phyloP scores from a whole-genome alignment of 2,329 filamentous ascomycete genomes.

The Meredithiella fracta region DNA sequence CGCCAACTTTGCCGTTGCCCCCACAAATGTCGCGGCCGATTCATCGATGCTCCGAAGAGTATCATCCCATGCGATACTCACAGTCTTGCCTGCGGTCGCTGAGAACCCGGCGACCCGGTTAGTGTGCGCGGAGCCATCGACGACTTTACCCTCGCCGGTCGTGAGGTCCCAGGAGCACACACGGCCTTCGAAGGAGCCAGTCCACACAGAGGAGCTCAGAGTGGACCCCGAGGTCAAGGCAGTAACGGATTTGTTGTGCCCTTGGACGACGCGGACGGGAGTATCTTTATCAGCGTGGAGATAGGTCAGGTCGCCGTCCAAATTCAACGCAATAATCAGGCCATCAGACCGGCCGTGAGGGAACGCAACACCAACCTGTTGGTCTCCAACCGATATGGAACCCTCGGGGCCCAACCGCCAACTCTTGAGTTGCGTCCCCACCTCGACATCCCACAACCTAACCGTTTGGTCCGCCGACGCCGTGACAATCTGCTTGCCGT shows the following conservation, averaged over 20 bases:
- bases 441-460: constrained; percentile 80
- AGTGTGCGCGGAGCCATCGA: constrained; percentile 69
- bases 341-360: constrained; percentile 67
- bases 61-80: constrained; percentile 89
- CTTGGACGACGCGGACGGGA: constrained; percentile 58
- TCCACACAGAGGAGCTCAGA: constrained; percentile 43
- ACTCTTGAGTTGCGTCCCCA: constrained; percentile 57
- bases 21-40: constrained; percentile 57
- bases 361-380: constrained; percentile 92
- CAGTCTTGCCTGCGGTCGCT: constrained; percentile 45
- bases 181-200: constrained; percentile 82
- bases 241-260: constrained; percentile 85
- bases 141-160: constrained; percentile 48
- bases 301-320: constrained; percentile 83
- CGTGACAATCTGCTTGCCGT: constrained; percentile 75
- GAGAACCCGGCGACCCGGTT: constrained; percentile 73
- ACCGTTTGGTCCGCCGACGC: constrained; percentile 90
- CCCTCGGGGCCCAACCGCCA: constrained; percentile 74
- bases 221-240: constrained; percentile 34
- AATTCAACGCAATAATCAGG: constrained; percentile 74
- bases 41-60: constrained; percentile 65
- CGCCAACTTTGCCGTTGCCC: constrained; percentile 47
- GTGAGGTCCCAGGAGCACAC: constrained; percentile 70
- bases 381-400: constrained; percentile 54
- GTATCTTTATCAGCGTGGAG: constrained; percentile 53